Base-by-base conservation (phyloP, 805 yeast genomes). In the Grigorovia jiainica region DNA sequence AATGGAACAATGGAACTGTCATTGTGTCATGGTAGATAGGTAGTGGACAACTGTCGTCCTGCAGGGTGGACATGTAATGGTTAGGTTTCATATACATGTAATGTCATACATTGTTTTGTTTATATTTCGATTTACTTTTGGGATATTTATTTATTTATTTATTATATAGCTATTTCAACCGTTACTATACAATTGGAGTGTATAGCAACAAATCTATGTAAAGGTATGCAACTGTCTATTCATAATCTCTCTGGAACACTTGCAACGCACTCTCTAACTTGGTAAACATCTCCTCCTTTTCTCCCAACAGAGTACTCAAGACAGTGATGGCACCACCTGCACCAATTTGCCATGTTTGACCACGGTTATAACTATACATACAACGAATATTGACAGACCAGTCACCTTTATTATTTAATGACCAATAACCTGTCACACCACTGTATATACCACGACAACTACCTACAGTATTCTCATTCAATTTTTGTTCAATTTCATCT, bases 291-390 rank as follows among this genome's bases (percentile, higher is more conserved):
- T 92, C 99, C 24, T 86, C 87, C 82, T 92, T 85, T 60, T 92
- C 99, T 2, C 81, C 90, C 19, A 75, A 76, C n/a, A 70, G 66
- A 20, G 85, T 78, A 57, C 96, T 86, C 46, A 92, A 66, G 2
- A 87, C 89, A 0, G 97, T 92, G 36, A 92, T 79, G 15, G 97
- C 99, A 4, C 99, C 99, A 13, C 99, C 99, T 7, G 98, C 98
- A 1, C 99, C 99, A 42, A 90, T 76, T 47, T 87, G 69, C 95
- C 95, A 92, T 5, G 65, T 54, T 7, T 58, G 55, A 2, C 65
- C 63, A 11, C 71, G 65, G 19, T 64, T 55, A 57, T 86, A 84
- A 44, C 75, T 74, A 58, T 77, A 87, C 40, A 87, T 69, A 2
- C 95, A 85, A 35, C 99, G 71, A 43, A 92, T 92, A 34, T 87